Percentiles rank a stretch among this genome's conserved stretches.
Evolutionary conservation across 345 rosid species (phyloP).

Genomic region (Anacardium occidentale): DNA sequence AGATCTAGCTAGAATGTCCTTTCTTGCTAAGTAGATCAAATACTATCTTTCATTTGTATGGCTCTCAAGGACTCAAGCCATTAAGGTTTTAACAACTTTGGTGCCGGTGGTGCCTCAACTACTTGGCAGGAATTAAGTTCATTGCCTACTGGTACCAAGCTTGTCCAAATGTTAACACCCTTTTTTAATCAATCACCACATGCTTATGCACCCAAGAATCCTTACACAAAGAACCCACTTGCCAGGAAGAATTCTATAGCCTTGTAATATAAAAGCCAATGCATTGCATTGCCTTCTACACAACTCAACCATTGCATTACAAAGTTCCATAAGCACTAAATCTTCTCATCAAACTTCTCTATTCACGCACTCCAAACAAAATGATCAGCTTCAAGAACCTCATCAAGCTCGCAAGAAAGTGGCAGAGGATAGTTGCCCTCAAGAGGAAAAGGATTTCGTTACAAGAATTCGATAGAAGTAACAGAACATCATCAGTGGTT

Average conservation of each 20-base stretch:
- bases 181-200: background rate
- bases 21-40: background rate
- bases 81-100: background rate
- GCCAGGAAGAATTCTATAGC: no score
- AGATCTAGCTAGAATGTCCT: background rate
- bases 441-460: constrained; percentile 1
- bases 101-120: background rate
- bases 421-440: background rate
- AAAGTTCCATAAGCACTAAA: background rate
- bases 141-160: background rate
- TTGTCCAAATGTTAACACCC: no score
- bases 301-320: no score
- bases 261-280: no score
- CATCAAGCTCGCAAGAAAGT: constrained; percentile 30
- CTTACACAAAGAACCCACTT: background rate
- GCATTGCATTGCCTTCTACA: no score
- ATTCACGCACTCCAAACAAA: background rate
- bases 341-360: background rate
- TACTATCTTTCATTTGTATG: background rate
- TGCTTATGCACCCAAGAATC: constrained; percentile 3
- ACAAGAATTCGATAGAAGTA: background rate
- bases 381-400: constrained; percentile 33
- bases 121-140: background rate
- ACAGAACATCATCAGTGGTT: background rate
- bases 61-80: background rate